Conservation (phyloP, 176 grass and related monocot genomes). For the bread wheat (Triticum aestivum) region DNA sequence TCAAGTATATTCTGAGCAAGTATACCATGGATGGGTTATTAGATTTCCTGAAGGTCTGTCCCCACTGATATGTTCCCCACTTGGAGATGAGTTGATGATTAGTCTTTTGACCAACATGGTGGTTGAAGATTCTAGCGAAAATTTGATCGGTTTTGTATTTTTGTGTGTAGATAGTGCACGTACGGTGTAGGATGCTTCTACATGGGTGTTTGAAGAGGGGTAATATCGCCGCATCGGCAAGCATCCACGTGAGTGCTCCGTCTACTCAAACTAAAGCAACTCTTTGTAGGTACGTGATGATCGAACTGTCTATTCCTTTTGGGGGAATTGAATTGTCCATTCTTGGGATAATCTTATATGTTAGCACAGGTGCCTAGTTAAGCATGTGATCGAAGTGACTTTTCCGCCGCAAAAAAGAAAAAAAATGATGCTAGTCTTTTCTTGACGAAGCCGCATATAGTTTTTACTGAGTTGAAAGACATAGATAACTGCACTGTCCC, state of each 20-base stretch:
- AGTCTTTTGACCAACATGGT: background rate
- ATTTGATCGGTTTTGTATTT: background rate
- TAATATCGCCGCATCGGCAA: background rate
- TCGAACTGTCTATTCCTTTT: background rate
- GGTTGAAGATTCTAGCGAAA: background rate
- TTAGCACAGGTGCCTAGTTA: background rate
- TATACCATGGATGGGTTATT: too few species aligned
- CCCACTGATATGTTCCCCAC: slow-evolving; percentile 33
- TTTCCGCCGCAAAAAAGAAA: background rate
- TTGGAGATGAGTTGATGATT: slow-evolving; percentile 17
- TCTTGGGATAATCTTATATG: background rate
- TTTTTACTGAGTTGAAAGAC: background rate
- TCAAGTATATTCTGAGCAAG: too few species aligned
- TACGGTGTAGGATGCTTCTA: background rate
- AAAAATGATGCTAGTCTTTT: background rate
- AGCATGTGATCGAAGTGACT: background rate
- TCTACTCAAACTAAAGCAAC: background rate
- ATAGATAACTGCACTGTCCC: background rate
- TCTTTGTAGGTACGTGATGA: background rate
- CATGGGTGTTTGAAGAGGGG: background rate
- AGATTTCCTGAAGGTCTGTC: slow-evolving; percentile 56
- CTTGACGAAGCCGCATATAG: background rate
- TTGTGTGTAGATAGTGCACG: background rate
- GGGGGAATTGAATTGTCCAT: background rate
- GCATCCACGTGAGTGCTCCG: background rate